phyloP scores from a whole-genome alignment of 108 stramenopile species.

The Skeletonema tropicum region DNA sequence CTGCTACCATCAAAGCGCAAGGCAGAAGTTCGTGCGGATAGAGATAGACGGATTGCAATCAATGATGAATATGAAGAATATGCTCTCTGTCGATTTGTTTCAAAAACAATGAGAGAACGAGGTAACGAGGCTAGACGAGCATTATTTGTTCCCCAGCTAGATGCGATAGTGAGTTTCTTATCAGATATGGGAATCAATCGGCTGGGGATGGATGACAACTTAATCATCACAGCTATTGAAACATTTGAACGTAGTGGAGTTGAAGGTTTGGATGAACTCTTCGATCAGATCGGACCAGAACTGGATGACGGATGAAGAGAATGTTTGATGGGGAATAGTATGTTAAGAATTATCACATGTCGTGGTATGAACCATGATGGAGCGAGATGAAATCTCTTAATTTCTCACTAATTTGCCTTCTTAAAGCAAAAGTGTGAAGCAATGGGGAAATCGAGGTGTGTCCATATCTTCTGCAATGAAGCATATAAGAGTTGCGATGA shows the following conservation, averaged over 20 bases:
- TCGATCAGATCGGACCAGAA: neutral
- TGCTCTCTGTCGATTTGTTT: too few species aligned
- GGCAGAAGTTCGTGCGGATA: conserved; percentile 2
- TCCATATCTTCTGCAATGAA: too few species aligned
- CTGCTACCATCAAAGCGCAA: neutral
- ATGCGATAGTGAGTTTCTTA: neutral
- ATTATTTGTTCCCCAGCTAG: neutral
- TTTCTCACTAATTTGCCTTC: too few species aligned
- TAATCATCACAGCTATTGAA: neutral
- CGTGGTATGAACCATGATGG: too few species aligned
- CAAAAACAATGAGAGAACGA: neutral
- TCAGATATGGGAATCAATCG: neutral
- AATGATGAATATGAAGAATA: too few species aligned
- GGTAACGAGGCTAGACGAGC: neutral
- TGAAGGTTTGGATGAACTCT: neutral
- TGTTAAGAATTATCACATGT: too few species aligned
- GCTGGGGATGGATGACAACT: neutral
- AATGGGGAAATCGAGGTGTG: too few species aligned
- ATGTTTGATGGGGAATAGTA: neutral
- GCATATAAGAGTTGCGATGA: too few species aligned
- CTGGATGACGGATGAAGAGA: neutral
- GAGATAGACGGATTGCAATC: neutral
- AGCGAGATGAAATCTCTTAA: too few species aligned
- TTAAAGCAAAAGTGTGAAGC: too few species aligned
- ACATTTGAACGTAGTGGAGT: neutral